These are phyloP conservation scores for Sinapis alba DNA, from an alignment of 441 rosid species.

Conservation along the genomic window DNA sequence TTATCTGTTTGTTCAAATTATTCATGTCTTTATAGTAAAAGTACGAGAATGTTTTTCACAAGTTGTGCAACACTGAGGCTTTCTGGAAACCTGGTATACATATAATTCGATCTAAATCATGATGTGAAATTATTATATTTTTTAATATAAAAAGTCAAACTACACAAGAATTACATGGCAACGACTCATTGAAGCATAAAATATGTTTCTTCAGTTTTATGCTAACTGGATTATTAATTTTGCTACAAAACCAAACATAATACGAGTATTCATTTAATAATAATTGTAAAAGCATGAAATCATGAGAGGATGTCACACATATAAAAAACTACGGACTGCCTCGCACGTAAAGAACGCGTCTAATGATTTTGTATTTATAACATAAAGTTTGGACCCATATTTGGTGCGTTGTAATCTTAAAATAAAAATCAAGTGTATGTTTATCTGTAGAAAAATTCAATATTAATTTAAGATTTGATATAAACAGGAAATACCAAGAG, in stretches of 20 bases:
- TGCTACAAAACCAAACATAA: neutral
- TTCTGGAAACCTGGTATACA: conserved; percentile 5
- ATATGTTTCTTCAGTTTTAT: neutral
- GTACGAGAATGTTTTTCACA: conserved; percentile 17
- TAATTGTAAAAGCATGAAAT: neutral
- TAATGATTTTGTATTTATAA: conserved; percentile 12
- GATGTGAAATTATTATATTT: neutral
- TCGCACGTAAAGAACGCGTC: conserved; percentile 34
- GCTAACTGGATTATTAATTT: neutral
- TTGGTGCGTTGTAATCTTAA: conserved; percentile 16
- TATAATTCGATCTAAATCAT: neutral
- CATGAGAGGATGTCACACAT: conserved; percentile 27
- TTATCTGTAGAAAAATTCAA: neutral
- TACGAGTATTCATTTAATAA: neutral
- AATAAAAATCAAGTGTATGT: neutral
- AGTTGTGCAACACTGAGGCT: neutral
- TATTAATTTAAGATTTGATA: neutral
- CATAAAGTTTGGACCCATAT: conserved; percentile 8
- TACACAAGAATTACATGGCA: conserved; percentile 25
- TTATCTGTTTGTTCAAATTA: conserved; percentile 5
- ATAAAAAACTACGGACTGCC: conserved; percentile 22
- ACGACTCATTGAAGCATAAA: conserved; percentile 27
- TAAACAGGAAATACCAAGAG: conserved; percentile 19
- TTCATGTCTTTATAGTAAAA: conserved; percentile 6
- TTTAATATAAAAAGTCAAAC: neutral